Evolutionary conservation across 306 rosid genomes (phyloP).

Genomic region (Biancaea sappan): DNA sequence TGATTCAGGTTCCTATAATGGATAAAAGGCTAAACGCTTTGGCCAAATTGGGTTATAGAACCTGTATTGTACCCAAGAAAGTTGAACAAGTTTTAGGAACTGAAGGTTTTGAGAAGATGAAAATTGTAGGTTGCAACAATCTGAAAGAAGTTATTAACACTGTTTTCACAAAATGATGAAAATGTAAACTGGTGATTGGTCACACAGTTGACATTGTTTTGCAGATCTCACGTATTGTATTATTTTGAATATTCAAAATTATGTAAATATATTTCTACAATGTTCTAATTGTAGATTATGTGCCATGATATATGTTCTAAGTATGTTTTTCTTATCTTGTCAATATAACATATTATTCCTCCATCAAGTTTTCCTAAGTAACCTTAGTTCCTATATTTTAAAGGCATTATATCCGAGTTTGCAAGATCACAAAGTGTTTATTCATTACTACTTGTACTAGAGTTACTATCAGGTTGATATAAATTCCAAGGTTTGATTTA

Average conservation of each 20-base stretch:
- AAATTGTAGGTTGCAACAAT: constrained; percentile 66
- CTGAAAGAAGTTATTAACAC: constrained; percentile 77
- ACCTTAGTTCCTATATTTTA: background rate
- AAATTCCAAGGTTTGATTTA: too few relatives aligned
- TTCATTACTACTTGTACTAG: background rate
- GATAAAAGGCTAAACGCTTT: constrained; percentile 77
- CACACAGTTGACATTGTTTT: constrained; percentile 15
- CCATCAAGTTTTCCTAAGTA: constrained; percentile 23
- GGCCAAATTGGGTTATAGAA: constrained; percentile 78
- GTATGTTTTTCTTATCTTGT: background rate
- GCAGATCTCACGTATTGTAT: constrained; percentile 23
- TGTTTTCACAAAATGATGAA: constrained; percentile 50
- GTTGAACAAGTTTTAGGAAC: constrained; percentile 52
- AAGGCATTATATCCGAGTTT: constrained; percentile 12
- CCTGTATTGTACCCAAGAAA: constrained; percentile 70
- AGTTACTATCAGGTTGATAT: too few relatives aligned
- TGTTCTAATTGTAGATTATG: background rate
- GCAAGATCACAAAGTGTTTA: background rate
- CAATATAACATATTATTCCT: background rate
- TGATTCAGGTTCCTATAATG: constrained; percentile 73
- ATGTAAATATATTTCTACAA: constrained; percentile 25
- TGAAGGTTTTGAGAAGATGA: constrained; percentile 42
- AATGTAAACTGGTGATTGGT: constrained; percentile 6
- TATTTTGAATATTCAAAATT: too few relatives aligned
- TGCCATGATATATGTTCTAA: background rate